phyloP scores from a whole-genome alignment of 768 basidiomycete species.

The Candolleomyces aberdarensis region DNA sequence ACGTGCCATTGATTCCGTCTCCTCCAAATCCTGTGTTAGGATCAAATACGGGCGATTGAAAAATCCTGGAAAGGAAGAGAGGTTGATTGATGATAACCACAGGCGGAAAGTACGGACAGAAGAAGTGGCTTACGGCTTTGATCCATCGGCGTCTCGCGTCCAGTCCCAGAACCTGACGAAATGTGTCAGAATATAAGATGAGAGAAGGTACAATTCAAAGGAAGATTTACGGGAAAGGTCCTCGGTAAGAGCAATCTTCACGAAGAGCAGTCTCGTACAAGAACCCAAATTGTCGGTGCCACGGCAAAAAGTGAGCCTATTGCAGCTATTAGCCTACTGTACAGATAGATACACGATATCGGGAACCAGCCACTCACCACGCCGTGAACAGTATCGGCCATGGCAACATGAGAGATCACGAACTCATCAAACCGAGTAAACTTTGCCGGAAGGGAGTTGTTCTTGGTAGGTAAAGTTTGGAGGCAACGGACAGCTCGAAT shows the following conservation, averaged over 20 bases:
- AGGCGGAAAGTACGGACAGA: neutral
- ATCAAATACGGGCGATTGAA: neutral
- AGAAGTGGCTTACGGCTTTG: neutral
- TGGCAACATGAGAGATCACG: slow-evolving; percentile 17
- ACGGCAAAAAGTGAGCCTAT: slow-evolving; percentile 25
- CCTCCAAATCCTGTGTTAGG: neutral
- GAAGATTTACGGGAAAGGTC: slow-evolving; percentile 19
- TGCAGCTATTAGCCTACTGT: neutral
- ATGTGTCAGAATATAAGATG: neutral
- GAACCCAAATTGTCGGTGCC: slow-evolving; percentile 21
- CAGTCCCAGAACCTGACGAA: neutral
- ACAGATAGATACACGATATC: neutral
- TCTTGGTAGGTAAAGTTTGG: neutral
- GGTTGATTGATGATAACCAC: neutral
- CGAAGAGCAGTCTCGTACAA: slow-evolving; percentile 21
- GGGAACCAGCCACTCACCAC: slow-evolving; percentile 14
- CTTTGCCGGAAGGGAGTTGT: neutral
- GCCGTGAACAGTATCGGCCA: slow-evolving; percentile 17
- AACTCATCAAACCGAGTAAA: slow-evolving; percentile 24
- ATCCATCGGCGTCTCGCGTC: neutral
- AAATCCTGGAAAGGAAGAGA: neutral
- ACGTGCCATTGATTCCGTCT: neutral
- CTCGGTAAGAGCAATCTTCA: slow-evolving; percentile 21
- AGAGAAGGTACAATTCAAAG: neutral
- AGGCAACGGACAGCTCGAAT: neutral